Evolutionary conservation across 1,284 basidiomycete species (phyloP).

Genomic region (Sutorius eximius): DNA sequence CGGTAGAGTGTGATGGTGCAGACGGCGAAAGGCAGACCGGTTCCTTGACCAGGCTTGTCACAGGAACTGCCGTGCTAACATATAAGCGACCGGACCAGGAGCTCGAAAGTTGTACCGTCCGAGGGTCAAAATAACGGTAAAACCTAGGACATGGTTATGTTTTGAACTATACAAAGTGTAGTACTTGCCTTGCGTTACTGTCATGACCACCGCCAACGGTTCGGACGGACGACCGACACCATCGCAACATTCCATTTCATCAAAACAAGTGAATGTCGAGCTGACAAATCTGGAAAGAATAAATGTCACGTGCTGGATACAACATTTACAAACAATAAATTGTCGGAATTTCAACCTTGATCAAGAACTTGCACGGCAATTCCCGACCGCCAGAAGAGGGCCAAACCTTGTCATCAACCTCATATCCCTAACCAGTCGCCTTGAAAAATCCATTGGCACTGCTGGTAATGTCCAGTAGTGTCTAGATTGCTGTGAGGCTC

Average conservation of each 20-base stretch:
- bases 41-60: background rate
- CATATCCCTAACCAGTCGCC: slow-evolving; percentile 45
- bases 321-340: background rate
- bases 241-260: slow-evolving; percentile 61
- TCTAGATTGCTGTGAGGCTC: slow-evolving; percentile 7
- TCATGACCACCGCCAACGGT: slow-evolving; percentile 35
- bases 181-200: slow-evolving; percentile 15
- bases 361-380: slow-evolving; percentile 27
- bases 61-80: background rate
- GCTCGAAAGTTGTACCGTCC: slow-evolving; percentile 5
- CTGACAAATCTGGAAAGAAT: background rate
- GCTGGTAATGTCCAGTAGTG: slow-evolving; percentile 39
- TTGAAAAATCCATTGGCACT: slow-evolving; percentile 91
- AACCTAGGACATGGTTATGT: slow-evolving; percentile 11
- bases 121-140: background rate
- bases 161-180: background rate
- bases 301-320: slow-evolving; percentile 8
- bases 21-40: background rate
- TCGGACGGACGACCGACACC: slow-evolving; percentile 43
- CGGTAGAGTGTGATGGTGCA: background rate
- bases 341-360: slow-evolving; percentile 32
- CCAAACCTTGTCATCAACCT: slow-evolving; percentile 27
- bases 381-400: slow-evolving; percentile 9
- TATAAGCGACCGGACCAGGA: background rate
- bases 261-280: background rate